Evolutionary conservation across 2,329 filamentous ascomycete genomes (phyloP), one percentile per base, ranked within the genome.

Genomic region (Arthrinium puccinioides): DNA sequence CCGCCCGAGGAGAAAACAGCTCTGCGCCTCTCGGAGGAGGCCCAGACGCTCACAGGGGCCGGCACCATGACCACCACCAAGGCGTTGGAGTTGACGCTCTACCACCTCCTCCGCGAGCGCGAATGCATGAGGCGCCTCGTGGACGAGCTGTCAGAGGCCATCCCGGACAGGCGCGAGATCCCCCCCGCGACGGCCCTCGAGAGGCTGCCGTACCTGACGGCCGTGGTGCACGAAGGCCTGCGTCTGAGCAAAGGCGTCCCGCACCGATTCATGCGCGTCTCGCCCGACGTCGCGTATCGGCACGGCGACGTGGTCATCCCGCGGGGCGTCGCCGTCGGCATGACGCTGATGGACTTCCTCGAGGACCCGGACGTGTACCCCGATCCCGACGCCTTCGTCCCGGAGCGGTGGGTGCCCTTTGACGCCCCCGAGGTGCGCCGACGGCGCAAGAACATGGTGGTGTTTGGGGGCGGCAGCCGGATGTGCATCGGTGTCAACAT

Each of bases 231-330:
- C 3, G 59, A 63, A 37, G 46, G 44, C 1, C 25, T 68, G 0
- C 59, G 66, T 6, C 36, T 68, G 3, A 59, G 60, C 13, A 59
- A 57, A n/a, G 62, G 60, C 1, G 52, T 63, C 1, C 39, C 53
- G 39, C 45, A 9, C 41, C 48, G 47, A 21, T 56, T 46, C 47
- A 46, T 21, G 43, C 62, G 47, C 39, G 55, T 48, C 37, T 57
- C 46, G 2, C 53, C 55, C 3, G 48, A 56, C 13, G 44, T 38
- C 2, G 38, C 50, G 1, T 30, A 31, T 16, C 18, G 7, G 2
- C 38, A 38, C 21, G 34, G 29, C 3, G 34, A 34, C 6, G 19
- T 29, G 14, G 25, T 35, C 1, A 30, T 41, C 11, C 35, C 39
- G 4, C 25, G 29, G 7, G 39, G 39, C n/a, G 25, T 35, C 8